Base-by-base conservation (phyloP, 345 rosid genomes). In the Aquilaria malaccensis region DNA sequence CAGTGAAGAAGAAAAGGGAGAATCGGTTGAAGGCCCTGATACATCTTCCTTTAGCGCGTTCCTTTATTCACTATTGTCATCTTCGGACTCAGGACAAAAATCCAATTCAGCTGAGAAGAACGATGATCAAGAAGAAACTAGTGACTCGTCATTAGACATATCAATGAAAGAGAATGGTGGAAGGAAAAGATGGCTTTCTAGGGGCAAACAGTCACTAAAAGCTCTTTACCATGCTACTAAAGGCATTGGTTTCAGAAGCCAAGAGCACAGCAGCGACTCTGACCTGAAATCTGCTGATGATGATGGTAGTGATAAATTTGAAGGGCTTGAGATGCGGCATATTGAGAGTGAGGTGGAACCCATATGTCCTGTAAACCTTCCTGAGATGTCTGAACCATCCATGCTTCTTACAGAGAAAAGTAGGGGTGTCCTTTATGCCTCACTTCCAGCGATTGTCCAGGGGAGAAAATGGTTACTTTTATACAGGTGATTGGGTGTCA, bases 391-490 rank as follows among this genome's bases (percentile, higher is more conserved):
- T 70, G 97, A 94, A 66, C 97, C 95, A 41, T 87, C 99, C 10
- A 62, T 85, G 61, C 95, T 94, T 67, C 88, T 94, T 50, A 78
- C 86, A 0, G 92, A 83, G 56, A 86, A 80, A 74, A 52, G 84
- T 45, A 84, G 90, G 70, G 68, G 68, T 33, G 57, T 64, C 4
- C 83, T 94, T 52, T 84, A 84, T 79, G 72, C 80, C 59, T 83
- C 92, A 12, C 95, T 94, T 70, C 99, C 97, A 50, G 86, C 90
- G 2, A 79, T 94, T 67, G 83, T 90, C 61, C 96, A 84, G 58
- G 99, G 96, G 59, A 86, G 96, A 77, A 90, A 82, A 73, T 94
- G 99, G 99, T 56, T 94, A 61, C 63, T 94, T 79, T 89, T 94
- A 59, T 94, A 89, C 79, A 87, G 97, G 98, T 93, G 65, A 49